Evolutionary conservation across 306 rosid genomes (phyloP).

Genomic region (Acacia acuminata): DNA sequence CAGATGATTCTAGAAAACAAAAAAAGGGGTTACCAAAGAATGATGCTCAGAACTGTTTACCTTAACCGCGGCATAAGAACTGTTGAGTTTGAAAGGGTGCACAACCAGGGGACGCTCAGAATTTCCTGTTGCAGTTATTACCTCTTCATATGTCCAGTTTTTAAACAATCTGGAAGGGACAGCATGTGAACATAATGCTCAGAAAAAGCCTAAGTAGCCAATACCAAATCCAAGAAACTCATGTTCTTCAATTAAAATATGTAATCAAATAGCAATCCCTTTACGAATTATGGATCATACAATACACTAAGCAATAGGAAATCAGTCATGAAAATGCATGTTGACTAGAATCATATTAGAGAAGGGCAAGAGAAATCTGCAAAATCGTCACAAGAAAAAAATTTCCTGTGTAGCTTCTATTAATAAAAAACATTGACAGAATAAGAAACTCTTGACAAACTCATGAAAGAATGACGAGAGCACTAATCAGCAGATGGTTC

Average conservation of each 20-base stretch:
- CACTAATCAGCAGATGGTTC: background rate
- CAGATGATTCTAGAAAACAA: background rate
- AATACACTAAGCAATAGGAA: slow-evolving; percentile 23
- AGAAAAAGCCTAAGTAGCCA: background rate
- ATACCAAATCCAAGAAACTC: background rate
- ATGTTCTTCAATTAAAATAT: slow-evolving; percentile 14
- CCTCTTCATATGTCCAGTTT: slow-evolving; percentile 73
- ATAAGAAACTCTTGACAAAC: background rate
- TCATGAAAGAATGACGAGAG: background rate
- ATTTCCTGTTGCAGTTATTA: slow-evolving; percentile 72
- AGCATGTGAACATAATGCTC: slow-evolving; percentile 28
- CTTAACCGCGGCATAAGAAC: slow-evolving; percentile 74
- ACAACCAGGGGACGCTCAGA: slow-evolving; percentile 48
- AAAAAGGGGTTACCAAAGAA: slow-evolving; percentile 9
- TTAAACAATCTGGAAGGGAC: slow-evolving; percentile 51
- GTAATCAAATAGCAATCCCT: background rate
- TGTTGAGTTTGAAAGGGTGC: slow-evolving; percentile 74
- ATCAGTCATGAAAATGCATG: slow-evolving; percentile 23
- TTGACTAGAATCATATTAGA: background rate
- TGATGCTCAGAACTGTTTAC: slow-evolving; percentile 34
- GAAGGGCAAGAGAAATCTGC: slow-evolving; percentile 12
- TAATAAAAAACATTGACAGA: background rate
- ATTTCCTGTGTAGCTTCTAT: background rate
- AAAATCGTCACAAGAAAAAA: background rate
- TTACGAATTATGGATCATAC: slow-evolving; percentile 14